A percentile compares a stretch with the other conserved stretches of the same genome.
Conservation (phyloP, 768 basidiomycete genomes). For the Collybia sp. region DNA sequence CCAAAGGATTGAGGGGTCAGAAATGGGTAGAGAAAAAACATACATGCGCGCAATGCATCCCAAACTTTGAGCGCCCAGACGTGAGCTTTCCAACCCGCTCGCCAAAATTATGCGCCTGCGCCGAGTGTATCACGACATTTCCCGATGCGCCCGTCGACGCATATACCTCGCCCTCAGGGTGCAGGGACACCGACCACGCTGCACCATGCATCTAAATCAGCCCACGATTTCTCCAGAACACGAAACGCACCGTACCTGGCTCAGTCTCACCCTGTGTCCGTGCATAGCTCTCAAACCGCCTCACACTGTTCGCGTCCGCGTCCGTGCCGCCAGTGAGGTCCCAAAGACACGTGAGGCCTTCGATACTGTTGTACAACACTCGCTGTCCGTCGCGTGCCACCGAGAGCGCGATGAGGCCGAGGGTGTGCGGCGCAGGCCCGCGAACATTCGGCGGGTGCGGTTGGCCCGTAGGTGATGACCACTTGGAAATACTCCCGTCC, state of each 20-base stretch:
- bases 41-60: conserved; percentile 71
- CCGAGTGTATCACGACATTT: conserved; percentile 70
- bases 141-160: conserved; percentile 72
- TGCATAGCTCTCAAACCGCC: conserved; percentile 70
- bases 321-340: conserved; percentile 61
- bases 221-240: neutral
- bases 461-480: conserved; percentile 65
- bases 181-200: conserved; percentile 86
- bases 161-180: conserved; percentile 70
- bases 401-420: conserved; percentile 81
- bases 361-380: conserved; percentile 78
- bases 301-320: conserved; percentile 21
- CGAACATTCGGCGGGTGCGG: conserved; percentile 42
- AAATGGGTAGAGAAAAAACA: conserved; percentile 17
- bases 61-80: conserved; percentile 72
- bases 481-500: conserved; percentile 73
- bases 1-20: conserved; percentile 1
- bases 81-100: conserved; percentile 50
- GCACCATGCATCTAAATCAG: neutral
- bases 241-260: conserved; percentile 66
- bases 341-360: conserved; percentile 77
- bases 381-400: conserved; percentile 58
- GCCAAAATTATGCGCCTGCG: conserved; percentile 62
- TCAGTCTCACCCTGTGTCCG: conserved; percentile 56
- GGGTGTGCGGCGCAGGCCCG: conserved; percentile 68